phyloP scores from a whole-genome alignment of 305 asterid species.

The Solanum hybrid region DNA sequence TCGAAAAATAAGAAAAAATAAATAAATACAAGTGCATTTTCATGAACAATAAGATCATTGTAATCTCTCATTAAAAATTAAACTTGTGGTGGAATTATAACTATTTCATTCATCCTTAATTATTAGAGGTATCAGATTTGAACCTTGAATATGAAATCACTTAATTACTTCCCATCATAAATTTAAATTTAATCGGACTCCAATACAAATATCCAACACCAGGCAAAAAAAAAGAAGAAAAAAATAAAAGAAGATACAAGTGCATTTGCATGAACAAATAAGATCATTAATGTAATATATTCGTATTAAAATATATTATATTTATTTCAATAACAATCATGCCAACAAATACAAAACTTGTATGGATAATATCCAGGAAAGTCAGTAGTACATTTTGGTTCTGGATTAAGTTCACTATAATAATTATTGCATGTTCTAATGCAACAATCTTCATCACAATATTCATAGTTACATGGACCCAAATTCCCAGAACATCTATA shows the following conservation, averaged over 20 bases:
- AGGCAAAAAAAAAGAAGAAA: too few relatives aligned
- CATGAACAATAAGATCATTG: background rate
- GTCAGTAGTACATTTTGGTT: background rate
- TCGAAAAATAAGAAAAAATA: background rate
- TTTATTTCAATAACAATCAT: constrained; percentile 1
- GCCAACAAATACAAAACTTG: background rate
- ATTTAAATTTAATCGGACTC: too few relatives aligned
- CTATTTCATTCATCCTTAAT: background rate
- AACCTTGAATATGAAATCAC: background rate
- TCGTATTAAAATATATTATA: background rate
- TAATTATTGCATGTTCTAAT: background rate
- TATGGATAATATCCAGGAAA: background rate
- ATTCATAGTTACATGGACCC: background rate
- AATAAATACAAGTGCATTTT: background rate
- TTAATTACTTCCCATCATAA: too few relatives aligned
- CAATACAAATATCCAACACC: too few relatives aligned
- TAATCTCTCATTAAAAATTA: background rate
- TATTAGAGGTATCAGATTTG: background rate
- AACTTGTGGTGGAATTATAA: background rate
- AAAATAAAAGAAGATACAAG: background rate
- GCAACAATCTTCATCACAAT: background rate
- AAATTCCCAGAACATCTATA: background rate
- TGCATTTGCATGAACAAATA: background rate
- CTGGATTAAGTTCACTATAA: constrained; percentile 1
- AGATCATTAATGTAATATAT: background rate